Evolutionary conservation across 2,329 filamentous ascomycete species (phyloP).

Genomic region (Clonostachys rhizophaga): DNA sequence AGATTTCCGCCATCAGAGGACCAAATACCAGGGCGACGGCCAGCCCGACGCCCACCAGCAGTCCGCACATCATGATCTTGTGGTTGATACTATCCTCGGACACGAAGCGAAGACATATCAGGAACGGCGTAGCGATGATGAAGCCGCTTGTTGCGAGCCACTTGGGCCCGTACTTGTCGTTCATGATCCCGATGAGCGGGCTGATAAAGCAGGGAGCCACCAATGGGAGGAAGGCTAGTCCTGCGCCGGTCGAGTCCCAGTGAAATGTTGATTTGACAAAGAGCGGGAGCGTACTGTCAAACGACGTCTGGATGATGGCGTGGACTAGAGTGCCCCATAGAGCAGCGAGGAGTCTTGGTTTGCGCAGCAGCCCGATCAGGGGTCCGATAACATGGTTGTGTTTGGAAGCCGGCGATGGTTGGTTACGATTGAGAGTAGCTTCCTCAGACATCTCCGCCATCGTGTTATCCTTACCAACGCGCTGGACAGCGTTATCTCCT

Average conservation of each 20-base stretch:
- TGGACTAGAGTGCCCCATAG: conserved; percentile 27
- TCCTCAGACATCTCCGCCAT: not conserved
- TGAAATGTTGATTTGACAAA: conserved; percentile 17
- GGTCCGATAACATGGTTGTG: conserved; percentile 5
- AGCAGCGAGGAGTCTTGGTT: conserved; percentile 22
- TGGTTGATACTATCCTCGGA: conserved; percentile 17
- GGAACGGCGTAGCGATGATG: conserved; percentile 22
- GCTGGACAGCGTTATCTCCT: not conserved
- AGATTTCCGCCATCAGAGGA: conserved; percentile 27
- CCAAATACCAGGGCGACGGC: conserved; percentile 21
- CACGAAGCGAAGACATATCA: conserved; percentile 24
- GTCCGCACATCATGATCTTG: conserved; percentile 22
- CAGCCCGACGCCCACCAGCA: conserved; percentile 21
- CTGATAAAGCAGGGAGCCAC: conserved; percentile 21
- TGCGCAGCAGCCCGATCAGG: conserved; percentile 16
- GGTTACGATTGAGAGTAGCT: not conserved
- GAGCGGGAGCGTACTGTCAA: conserved; percentile 26
- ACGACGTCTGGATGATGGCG: conserved; percentile 19
- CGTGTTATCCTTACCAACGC: not conserved
- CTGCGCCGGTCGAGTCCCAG: conserved; percentile 24
- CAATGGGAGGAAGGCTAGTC: conserved; percentile 25
- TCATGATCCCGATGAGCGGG: conserved; percentile 19
- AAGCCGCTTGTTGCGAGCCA: conserved; percentile 25
- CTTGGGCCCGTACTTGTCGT: conserved; percentile 26
- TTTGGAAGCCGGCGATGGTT: not conserved